Evolutionary conservation across 2,329 filamentous ascomycete species (phyloP).

Genomic region (Diaporthe sp.): DNA sequence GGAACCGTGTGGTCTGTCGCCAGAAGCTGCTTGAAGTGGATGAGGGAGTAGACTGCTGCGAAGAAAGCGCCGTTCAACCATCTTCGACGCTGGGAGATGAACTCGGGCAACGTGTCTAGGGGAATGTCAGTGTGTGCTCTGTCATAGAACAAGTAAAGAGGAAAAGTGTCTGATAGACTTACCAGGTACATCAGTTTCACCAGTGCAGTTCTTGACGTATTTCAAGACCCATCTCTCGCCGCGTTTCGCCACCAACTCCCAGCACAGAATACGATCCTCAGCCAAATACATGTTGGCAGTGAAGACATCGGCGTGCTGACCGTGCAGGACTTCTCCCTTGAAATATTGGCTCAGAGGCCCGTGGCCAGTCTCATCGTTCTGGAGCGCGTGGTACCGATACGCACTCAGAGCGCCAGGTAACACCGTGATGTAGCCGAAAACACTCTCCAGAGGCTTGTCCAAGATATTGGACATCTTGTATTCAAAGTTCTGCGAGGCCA

Average conservation of each 20-base stretch:
- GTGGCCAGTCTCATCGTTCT: constrained; percentile 96
- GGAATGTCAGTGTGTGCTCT: constrained; percentile 42
- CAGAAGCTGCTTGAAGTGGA: constrained; percentile 96
- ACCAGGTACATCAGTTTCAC: constrained; percentile 98
- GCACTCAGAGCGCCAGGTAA: constrained; percentile 94
- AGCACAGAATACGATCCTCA: constrained; percentile 90
- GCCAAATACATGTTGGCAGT: constrained; percentile 97
- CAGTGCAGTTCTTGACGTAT: constrained; percentile 96
- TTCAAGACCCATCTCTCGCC: constrained; percentile 97
- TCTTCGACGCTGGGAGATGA: constrained; percentile 94
- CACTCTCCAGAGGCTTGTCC: constrained; percentile 96
- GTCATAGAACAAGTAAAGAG: neutral
- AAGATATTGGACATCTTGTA: constrained; percentile 99
- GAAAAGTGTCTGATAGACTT: constrained; percentile 53
- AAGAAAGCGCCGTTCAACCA: constrained; percentile 99
- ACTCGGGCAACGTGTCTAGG: constrained; percentile 90
- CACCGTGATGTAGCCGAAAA: constrained; percentile 98
- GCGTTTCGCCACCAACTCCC: constrained; percentile 95
- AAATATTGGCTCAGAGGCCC: constrained; percentile 98
- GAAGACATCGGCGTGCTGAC: constrained; percentile 96
- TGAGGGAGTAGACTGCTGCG: constrained; percentile 95
- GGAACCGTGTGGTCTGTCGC: constrained; percentile 89
- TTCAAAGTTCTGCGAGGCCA: constrained; percentile 98
- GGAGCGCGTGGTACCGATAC: constrained; percentile 94
- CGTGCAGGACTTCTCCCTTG: constrained; percentile 97